These are phyloP conservation scores for Kodamaea lidongshanica DNA, from an alignment of 805 yeast genomes.

Conservation along the genomic window DNA sequence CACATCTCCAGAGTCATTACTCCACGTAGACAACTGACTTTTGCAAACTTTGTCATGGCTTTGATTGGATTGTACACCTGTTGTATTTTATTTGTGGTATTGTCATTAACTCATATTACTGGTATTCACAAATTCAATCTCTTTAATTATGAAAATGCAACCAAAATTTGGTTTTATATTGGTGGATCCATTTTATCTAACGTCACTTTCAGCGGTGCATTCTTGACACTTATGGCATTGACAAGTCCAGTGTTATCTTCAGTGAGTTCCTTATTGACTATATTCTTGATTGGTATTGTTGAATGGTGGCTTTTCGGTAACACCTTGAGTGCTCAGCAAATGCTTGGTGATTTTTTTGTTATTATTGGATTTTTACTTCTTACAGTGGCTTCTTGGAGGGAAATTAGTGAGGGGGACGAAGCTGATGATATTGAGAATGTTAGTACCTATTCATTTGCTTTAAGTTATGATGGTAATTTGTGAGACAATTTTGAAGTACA, in stretches of 20 bases:
- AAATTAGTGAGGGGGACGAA: constrained; percentile 46
- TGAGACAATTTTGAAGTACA: constrained; percentile 1
- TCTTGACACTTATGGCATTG: constrained; percentile 71
- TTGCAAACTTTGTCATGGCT: constrained; percentile 72
- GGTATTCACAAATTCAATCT: constrained; percentile 55
- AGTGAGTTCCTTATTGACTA: constrained; percentile 64
- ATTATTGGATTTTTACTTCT: constrained; percentile 63
- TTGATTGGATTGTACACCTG: constrained; percentile 57
- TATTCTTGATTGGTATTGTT: constrained; percentile 68
- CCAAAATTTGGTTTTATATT: constrained; percentile 41
- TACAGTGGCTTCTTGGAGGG: constrained; percentile 61
- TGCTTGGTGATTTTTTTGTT: constrained; percentile 65
- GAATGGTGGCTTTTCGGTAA: constrained; percentile 68
- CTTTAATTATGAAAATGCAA: constrained; percentile 39
- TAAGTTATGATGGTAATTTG: constrained; percentile 21
- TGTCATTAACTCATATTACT: constrained; percentile 44
- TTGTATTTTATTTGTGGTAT: constrained; percentile 40
- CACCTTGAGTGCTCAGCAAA: constrained; percentile 47
- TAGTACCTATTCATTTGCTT: constrained; percentile 38
- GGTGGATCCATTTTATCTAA: constrained; percentile 54
- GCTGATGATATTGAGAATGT: constrained; percentile 40
- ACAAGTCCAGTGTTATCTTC: constrained; percentile 82
- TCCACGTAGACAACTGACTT: constrained; percentile 66
- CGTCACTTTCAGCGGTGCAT: constrained; percentile 62
- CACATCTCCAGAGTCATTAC: constrained; percentile 38